Base-by-base conservation (phyloP, 2,329 filamentous ascomycete genomes). In the Verticillium nubilum region DNA sequence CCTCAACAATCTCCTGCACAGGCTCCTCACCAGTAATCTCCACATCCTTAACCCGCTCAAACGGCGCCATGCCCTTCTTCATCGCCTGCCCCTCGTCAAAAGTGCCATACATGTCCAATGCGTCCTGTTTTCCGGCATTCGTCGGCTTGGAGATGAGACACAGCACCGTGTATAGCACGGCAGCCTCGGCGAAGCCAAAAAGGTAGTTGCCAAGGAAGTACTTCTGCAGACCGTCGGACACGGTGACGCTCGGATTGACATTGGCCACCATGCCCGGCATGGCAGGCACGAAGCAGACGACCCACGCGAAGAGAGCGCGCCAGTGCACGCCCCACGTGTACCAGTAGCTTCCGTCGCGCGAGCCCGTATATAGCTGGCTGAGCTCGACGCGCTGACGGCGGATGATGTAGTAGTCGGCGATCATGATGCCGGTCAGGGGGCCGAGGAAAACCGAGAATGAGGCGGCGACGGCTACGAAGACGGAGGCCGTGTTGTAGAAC, bases 271-370 rank as follows among this genome's bases (percentile, higher is more conserved):
- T 64, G 2, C 67, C 67, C 0, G 65, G 65, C 58, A 70, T 66
- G 6, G 65, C 64, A 2, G 71, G 72, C 27, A 69, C 67, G 60
- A 70, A 70, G 23, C 70, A 69, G 35, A 68, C 61, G 28, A 70
- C 66, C 60, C 70, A 76, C 26, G 54, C 27, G 4, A 28, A 13
- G 23, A 56, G 33, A 2, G 35, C 54, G 35, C 54, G 54, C 54
- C 33, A 47, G 33, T 56, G 26, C 54, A 72, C 59, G 15, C 74
- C 74, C 15, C 68, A 59, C 2, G 63, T 61, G 63, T 72, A 76
- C 67, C 72, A 75, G 62, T 78, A 78, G 13, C 72, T 72, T 2
- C 71, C 72, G 19, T 72, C 66, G 5, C 62, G 64, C 9, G 67
- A 63, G 12, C 64, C 65, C 6, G 65, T 65, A 61, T 77, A 78